A percentile compares a stretch with the other conserved stretches of the same genome.
Conservation (phyloP, 441 rosid species). For the Jatropha multifida region DNA sequence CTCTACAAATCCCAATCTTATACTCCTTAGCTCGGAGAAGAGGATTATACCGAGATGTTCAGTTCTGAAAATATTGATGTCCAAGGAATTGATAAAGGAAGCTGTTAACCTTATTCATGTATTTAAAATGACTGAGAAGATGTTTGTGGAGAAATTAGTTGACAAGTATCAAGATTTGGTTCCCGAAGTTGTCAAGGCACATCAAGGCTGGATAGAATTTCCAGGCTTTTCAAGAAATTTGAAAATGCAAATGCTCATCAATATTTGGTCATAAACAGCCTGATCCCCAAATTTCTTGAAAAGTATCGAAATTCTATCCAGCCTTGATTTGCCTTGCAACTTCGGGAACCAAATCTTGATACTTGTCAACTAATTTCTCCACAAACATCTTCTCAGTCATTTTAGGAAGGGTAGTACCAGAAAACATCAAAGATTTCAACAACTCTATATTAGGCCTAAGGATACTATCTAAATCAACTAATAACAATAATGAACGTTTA, state of each 20-base stretch:
- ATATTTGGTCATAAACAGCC: neutral
- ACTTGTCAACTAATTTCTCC: slow-evolving; percentile 14
- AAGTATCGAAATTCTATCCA: slow-evolving; percentile 22
- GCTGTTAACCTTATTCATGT: neutral
- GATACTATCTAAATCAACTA: slow-evolving; percentile 10
- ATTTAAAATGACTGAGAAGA: slow-evolving; percentile 1
- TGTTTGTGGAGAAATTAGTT: slow-evolving; percentile 16
- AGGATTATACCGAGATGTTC: slow-evolving; percentile 30
- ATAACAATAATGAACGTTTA: neutral
- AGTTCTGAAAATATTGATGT: slow-evolving; percentile 25
- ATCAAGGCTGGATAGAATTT: slow-evolving; percentile 25
- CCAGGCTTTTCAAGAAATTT: slow-evolving; percentile 18
- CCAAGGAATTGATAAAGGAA: slow-evolving; percentile 14
- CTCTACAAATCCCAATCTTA: slow-evolving; percentile 21
- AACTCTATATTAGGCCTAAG: slow-evolving; percentile 18
- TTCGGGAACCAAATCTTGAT: slow-evolving; percentile 19
- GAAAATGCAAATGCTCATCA: neutral
- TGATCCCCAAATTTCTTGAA: slow-evolving; percentile 2
- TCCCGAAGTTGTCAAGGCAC: slow-evolving; percentile 26
- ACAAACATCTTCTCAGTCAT: slow-evolving; percentile 15
- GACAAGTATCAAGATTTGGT: slow-evolving; percentile 14
- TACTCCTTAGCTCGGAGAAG: slow-evolving; percentile 24
- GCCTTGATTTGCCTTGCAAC: slow-evolving; percentile 27
- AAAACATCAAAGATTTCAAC: slow-evolving; percentile 21
- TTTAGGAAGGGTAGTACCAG: slow-evolving; percentile 12